phyloP scores from a whole-genome alignment of 495 filamentous ascomycete species.

The Penicillium simplicissimum region DNA sequence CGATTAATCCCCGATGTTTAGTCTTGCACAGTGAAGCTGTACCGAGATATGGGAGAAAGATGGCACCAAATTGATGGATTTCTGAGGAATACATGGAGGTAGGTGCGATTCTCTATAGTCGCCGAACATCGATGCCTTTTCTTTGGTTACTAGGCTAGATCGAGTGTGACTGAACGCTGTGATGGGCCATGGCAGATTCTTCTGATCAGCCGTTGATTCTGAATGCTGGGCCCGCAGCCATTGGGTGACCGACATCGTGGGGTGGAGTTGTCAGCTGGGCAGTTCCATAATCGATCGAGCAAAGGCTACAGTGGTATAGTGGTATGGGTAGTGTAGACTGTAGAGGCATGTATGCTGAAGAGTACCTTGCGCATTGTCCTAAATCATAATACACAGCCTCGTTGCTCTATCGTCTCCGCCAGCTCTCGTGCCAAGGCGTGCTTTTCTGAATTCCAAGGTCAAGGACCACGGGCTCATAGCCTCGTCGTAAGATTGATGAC shows the following conservation, averaged over 20 bases:
- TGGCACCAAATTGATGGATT: background rate
- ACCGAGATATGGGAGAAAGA: background rate
- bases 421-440: conserved; percentile 1
- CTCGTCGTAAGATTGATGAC: background rate
- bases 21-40: background rate
- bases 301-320: background rate
- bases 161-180: conserved; percentile 1
- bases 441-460: background rate
- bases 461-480: background rate
- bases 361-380: conserved; percentile 5
- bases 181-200: background rate
- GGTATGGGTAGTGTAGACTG: background rate
- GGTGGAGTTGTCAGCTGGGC: conserved; percentile 19
- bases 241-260: background rate
- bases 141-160: conserved; percentile 15
- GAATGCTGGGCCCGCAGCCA: conserved; percentile 19
- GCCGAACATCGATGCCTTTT: background rate
- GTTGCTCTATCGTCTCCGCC: background rate
- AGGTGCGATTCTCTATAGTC: background rate
- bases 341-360: background rate
- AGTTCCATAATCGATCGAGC: background rate
- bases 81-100: background rate
- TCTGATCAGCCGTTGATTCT: conserved; percentile 16
- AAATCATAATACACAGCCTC: conserved; percentile 5
- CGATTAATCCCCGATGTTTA: conserved; percentile 1